Conservation (phyloP, 345 rosid genomes). For the Pugionium cornutum region DNA sequence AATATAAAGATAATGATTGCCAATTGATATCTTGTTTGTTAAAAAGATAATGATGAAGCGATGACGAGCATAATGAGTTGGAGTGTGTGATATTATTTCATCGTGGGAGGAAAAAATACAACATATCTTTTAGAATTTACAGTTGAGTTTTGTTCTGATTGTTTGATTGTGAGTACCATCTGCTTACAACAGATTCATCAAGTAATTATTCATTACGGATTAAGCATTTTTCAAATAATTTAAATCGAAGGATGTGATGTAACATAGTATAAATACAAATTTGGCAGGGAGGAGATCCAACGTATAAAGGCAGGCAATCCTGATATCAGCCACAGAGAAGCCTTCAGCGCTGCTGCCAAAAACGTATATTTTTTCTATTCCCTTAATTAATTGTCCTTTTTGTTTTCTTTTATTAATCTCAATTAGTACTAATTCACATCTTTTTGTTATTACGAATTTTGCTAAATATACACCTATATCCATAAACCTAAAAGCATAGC, state of each 20-base stretch:
- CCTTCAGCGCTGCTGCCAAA: constrained; percentile 49
- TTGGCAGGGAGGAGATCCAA: constrained; percentile 92
- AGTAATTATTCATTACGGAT: constrained; percentile 50
- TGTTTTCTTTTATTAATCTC: too few relatives aligned
- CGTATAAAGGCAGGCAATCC: constrained; percentile 97
- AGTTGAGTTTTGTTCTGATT: constrained; percentile 34
- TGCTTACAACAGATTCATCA: constrained; percentile 98
- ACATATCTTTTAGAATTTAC: constrained; percentile 6
- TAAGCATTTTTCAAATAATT: constrained; percentile 8
- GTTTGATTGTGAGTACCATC: constrained; percentile 70
- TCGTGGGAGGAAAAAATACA: too few relatives aligned
- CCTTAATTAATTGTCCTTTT: too few relatives aligned
- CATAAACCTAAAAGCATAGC: neutral
- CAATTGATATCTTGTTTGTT: constrained; percentile 51
- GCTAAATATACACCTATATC: too few relatives aligned
- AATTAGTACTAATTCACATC: too few relatives aligned
- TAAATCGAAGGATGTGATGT: neutral
- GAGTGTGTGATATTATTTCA: constrained; percentile 38
- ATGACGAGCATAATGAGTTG: constrained; percentile 28
- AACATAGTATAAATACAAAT: neutral
- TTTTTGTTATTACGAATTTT: too few relatives aligned
- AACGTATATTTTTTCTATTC: constrained; percentile 30
- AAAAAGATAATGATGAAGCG: constrained; percentile 43
- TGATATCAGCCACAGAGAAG: constrained; percentile 96
- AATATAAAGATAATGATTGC: neutral